Evolutionary conservation across 2,329 filamentous ascomycete species (phyloP).

Genomic region (Ophiognomonia clavigignenti-juglandacearum): DNA sequence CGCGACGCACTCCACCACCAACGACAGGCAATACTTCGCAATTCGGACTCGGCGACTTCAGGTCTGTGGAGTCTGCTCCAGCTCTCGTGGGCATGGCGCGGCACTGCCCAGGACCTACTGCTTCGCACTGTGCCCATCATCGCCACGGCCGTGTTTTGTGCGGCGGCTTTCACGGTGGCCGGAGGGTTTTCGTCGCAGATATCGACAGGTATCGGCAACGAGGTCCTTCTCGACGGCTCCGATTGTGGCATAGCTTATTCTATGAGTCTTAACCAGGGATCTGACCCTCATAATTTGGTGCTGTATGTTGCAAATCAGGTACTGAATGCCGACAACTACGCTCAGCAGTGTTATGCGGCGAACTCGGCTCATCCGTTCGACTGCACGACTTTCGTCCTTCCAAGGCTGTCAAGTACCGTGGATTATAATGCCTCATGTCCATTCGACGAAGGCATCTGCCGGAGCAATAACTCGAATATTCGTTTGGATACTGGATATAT

Average conservation of each 20-base stretch:
- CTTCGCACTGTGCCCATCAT: background rate
- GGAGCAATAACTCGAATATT: conserved; percentile 1
- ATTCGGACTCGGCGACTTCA: background rate
- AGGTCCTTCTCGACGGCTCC: conserved; percentile 11
- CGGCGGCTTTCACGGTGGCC: conserved; percentile 3
- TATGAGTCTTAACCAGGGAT: too few species aligned
- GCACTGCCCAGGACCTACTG: background rate
- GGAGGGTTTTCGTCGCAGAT: conserved; percentile 1
- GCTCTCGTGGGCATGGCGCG: conserved; percentile 1
- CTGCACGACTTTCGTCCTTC: background rate
- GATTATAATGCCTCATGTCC: conserved; percentile 17
- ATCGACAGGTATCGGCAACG: background rate
- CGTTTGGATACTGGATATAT: conserved; percentile 17
- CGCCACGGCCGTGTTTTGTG: background rate
- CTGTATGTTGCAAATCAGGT: too few species aligned
- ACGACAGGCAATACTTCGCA: conserved; percentile 16
- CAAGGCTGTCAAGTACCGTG: background rate
- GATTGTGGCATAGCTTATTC: too few species aligned
- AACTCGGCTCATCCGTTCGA: conserved; percentile 4
- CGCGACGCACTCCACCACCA: conserved; percentile 24
- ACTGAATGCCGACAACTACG: conserved; percentile 14
- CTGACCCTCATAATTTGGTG: too few species aligned
- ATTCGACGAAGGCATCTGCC: conserved; percentile 16
- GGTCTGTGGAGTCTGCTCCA: background rate
- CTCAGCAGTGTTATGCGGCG: conserved; percentile 19